Evolutionary conservation across 257 asterid species (phyloP).

Genomic region (Capsicum pubescens): DNA sequence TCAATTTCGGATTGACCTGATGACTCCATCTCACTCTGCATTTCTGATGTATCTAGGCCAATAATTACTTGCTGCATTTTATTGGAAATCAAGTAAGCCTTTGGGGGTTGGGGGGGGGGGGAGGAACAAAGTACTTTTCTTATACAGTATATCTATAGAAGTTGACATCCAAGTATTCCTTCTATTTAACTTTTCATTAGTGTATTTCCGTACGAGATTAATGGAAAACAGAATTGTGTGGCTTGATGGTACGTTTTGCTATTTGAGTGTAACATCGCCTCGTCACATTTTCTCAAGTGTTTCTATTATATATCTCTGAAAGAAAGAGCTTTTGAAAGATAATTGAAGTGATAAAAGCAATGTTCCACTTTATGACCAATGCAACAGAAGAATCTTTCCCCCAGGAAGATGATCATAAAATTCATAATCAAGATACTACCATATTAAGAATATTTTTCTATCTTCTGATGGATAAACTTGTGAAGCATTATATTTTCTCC

Average conservation of each 20-base stretch:
- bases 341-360: conserved; percentile 15
- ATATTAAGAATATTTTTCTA: not conserved
- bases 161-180: conserved; percentile 5
- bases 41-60: conserved; percentile 87
- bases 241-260: not conserved
- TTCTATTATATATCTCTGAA: not conserved
- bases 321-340: conserved; percentile 14
- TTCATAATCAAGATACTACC: conserved; percentile 6
- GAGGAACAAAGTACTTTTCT: not conserved
- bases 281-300: not conserved
- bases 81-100: conserved; percentile 19
- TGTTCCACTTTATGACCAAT: not conserved
- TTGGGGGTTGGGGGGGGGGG: too few species aligned
- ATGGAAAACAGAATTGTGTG: not conserved
- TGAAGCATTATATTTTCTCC: not conserved
- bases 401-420: conserved; percentile 10
- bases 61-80: conserved; percentile 88
- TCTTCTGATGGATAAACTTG: conserved; percentile 13
- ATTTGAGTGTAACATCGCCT: not conserved
- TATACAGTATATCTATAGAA: conserved; percentile 1
- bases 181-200: conserved; percentile 11
- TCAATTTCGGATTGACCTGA: conserved; percentile 69
- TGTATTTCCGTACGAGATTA: not conserved
- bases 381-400: not conserved
- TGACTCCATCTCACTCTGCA: conserved; percentile 79